Percentiles rank a stretch among this genome's conserved stretches.
These are phyloP conservation scores for Dillenia turbinata DNA, from an alignment of 164 flowering plant genomes.

Conservation along the genomic window DNA sequence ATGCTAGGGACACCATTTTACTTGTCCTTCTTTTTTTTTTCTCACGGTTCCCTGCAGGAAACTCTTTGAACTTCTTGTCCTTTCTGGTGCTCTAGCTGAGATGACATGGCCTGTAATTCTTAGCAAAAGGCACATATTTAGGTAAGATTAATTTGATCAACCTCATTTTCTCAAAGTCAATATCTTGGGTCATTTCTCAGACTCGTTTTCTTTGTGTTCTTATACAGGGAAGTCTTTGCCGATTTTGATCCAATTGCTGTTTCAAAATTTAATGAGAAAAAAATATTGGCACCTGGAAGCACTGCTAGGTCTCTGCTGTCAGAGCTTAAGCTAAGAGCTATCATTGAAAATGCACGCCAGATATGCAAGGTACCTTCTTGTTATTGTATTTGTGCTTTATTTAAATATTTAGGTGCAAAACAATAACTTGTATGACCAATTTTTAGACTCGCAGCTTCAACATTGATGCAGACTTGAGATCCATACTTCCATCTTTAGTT, in stretches of 20 bases:
- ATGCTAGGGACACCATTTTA: too few species aligned
- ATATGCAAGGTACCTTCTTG: slow-evolving; percentile 23
- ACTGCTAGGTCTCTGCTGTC: slow-evolving; percentile 25
- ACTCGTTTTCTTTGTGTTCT: neutral
- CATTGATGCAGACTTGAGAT: too few species aligned
- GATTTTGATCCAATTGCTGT: slow-evolving; percentile 33
- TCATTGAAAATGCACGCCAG: slow-evolving; percentile 37
- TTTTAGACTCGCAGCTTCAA: too few species aligned
- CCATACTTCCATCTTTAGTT: too few species aligned
- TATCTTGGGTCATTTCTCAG: too few species aligned
- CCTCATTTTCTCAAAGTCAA: too few species aligned
- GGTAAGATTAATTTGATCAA: slow-evolving; percentile 16
- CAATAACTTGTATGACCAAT: too few species aligned
- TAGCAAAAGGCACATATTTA: slow-evolving; percentile 34
- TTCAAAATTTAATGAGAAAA: slow-evolving; percentile 31
- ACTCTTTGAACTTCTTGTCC: slow-evolving; percentile 42
- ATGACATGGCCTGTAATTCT: slow-evolving; percentile 50
- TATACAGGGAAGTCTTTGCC: slow-evolving; percentile 30
- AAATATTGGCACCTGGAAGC: slow-evolving; percentile 27
- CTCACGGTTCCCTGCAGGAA: slow-evolving; percentile 21
- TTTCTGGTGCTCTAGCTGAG: slow-evolving; percentile 51
- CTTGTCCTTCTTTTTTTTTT: too few species aligned
- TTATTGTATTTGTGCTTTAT: neutral
- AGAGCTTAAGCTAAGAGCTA: slow-evolving; percentile 31
- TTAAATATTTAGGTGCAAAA: too few species aligned